These are phyloP conservation scores for Suhomyces terraborum DNA, from an alignment of 1,139 yeast genomes.

Conservation along the genomic window DNA sequence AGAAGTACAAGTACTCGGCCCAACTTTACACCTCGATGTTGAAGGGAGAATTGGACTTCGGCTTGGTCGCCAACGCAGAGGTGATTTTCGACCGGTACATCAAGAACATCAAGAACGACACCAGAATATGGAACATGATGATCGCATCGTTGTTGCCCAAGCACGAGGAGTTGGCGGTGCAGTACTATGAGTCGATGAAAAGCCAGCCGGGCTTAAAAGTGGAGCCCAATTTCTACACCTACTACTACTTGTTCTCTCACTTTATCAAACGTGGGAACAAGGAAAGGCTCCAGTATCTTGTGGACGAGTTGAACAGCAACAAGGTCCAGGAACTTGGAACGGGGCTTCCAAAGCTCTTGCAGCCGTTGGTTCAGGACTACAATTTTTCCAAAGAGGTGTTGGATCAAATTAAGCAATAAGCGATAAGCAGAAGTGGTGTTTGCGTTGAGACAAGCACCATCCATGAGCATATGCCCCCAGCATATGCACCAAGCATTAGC, in stretches of 20 bases:
- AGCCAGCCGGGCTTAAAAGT: constrained; percentile 24
- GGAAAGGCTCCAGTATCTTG: constrained; percentile 37
- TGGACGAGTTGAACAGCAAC: constrained; percentile 36
- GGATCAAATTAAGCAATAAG: constrained; percentile 8
- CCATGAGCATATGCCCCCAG: too few species aligned
- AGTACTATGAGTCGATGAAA: constrained; percentile 38
- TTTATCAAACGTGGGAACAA: constrained; percentile 37
- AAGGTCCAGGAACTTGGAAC: constrained; percentile 40
- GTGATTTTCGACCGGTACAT: constrained; percentile 49
- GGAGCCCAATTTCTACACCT: constrained; percentile 59
- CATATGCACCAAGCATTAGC: too few species aligned
- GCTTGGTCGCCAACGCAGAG: constrained; percentile 52
- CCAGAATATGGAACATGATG: constrained; percentile 62
- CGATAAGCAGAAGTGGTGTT: too few species aligned
- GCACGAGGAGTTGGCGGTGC: constrained; percentile 41
- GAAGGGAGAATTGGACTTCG: constrained; percentile 55
- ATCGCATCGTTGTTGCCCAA: constrained; percentile 49
- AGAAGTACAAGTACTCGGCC: constrained; percentile 35
- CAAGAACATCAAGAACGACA: constrained; percentile 29
- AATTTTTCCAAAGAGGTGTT: constrained; percentile 15
- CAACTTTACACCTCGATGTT: constrained; percentile 59
- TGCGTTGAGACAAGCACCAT: too few species aligned
- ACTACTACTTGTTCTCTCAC: constrained; percentile 53
- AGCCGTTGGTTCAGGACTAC: constrained; percentile 22
- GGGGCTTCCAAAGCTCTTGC: constrained; percentile 36